Percentiles rank a stretch among this genome's conserved stretches.
Evolutionary conservation across 371 early-diverging fungal genomes (phyloP).

Genomic region (Mucor ambiguus): DNA sequence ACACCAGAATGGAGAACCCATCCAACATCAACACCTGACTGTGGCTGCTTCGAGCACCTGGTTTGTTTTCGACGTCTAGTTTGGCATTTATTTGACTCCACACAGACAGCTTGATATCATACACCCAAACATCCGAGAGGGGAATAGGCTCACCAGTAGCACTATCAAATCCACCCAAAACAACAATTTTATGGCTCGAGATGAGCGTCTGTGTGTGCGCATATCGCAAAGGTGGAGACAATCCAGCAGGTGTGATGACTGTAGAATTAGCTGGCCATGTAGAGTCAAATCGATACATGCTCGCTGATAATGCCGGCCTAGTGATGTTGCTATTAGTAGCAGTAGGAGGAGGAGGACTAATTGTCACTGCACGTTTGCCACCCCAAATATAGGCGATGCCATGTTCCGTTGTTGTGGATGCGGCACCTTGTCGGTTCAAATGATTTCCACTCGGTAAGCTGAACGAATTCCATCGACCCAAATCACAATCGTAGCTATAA

Average conservation of each 20-base stretch:
- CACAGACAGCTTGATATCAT: constrained; percentile 22
- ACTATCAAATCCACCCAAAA: constrained; percentile 49
- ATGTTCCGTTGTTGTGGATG: constrained; percentile 26
- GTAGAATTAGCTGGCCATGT: constrained; percentile 33
- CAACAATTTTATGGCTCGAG: constrained; percentile 30
- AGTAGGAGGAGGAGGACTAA: neutral
- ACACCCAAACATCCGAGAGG: constrained; percentile 42
- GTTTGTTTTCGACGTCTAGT: constrained; percentile 36
- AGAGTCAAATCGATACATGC: constrained; percentile 39
- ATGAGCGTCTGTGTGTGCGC: constrained; percentile 46
- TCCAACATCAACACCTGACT: constrained; percentile 46
- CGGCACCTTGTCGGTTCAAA: constrained; percentile 42
- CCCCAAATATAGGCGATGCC: constrained; percentile 50
- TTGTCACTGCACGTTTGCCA: constrained; percentile 31
- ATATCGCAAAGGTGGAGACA: constrained; percentile 33
- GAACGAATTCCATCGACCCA: constrained; percentile 43
- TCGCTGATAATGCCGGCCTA: constrained; percentile 16
- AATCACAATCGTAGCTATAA: constrained; percentile 38
- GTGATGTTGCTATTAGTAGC: neutral
- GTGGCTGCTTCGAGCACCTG: constrained; percentile 45
- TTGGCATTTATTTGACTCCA: constrained; percentile 38
- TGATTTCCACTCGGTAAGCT: constrained; percentile 35
- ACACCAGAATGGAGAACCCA: constrained; percentile 45
- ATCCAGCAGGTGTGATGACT: neutral
- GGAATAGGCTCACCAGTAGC: constrained; percentile 39